Base-by-base conservation (phyloP, 768 basidiomycete species). In the Collybia nuda region DNA sequence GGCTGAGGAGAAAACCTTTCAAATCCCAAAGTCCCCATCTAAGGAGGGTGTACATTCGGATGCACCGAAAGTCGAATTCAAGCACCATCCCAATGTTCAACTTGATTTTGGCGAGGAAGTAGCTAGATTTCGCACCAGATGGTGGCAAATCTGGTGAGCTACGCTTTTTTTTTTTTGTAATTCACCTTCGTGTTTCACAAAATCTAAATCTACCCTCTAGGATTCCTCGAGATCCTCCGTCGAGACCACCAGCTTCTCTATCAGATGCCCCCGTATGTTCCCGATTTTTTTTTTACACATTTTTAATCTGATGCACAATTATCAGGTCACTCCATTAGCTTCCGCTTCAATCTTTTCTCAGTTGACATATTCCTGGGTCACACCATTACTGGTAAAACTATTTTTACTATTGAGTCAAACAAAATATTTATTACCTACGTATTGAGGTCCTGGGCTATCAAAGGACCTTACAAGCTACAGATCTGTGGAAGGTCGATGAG, bases 391-490 rank as follows among this genome's bases (percentile, higher is more conserved):
- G 80, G 80, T 76, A 52, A 37, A 45, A 48, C 12, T 17, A 43
- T 26, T 40, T 18, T 23, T 18, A n/a, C 21, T 15, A 15, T 17
- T n/a, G 32, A 26, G 36, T 36, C 39, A 21, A 9, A 32, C 12
- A 18, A 28, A 22, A 1, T 46, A 9, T 40, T 6, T 35, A 22
- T 26, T 26, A 28, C 42, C 36, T 22, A 42, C 42, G 18, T 38
- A 9, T 12, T 29, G 17, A 82, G 80, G 69, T 72, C 8, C 68
- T 85, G 36, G 87, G 88, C 0, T 89, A 85, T 59, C 84, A 87
- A 59, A 74, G 89, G 24, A 84, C 86, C 1, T 70, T 92, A 7
- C 86, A 87, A 59, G 84, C 85, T 0, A 80, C 85, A 1, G 90
- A 92, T 66, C 66, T 90, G 11, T 89, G 86, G 86, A 81, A 80